A percentile compares a stretch with the other conserved stretches of the same genome.
Evolutionary conservation across 768 basidiomycete species (phyloP).

Genomic region (Lanmaoa pseudosensibilis): DNA sequence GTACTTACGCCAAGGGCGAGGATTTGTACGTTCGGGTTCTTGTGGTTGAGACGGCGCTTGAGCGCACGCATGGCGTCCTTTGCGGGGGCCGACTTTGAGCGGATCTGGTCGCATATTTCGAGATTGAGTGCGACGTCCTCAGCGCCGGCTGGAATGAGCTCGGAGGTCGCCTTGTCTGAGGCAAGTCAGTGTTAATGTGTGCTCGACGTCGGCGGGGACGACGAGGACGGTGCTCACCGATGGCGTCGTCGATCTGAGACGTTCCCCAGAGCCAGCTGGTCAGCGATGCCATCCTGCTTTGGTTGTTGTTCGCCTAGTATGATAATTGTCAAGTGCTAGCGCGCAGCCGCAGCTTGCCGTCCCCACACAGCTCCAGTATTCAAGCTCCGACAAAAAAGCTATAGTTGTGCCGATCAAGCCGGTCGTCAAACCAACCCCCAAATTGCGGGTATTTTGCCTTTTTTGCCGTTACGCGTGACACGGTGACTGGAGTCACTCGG

Average conservation of each 20-base stretch:
- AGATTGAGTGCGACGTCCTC: slow-evolving; percentile 93
- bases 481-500: slow-evolving; percentile 27
- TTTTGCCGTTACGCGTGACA: not conserved
- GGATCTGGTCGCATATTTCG: slow-evolving; percentile 96
- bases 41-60: slow-evolving; percentile 84
- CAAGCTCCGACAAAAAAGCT: slow-evolving; percentile 21
- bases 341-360: slow-evolving; percentile 21
- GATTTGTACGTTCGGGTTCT: slow-evolving; percentile 94
- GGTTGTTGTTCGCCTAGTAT: slow-evolving; percentile 16
- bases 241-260: slow-evolving; percentile 78
- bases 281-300: slow-evolving; percentile 52
- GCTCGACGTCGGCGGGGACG: slow-evolving; percentile 2
- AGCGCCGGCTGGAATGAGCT: slow-evolving; percentile 74
- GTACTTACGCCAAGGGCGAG: slow-evolving; percentile 76
- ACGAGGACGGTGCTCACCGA: slow-evolving; percentile 53
- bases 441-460: not conserved
- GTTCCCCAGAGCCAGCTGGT: slow-evolving; percentile 78
- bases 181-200: slow-evolving; percentile 29
- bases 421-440: not conserved
- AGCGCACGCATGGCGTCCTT: slow-evolving; percentile 87
- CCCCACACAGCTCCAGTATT: slow-evolving; percentile 17
- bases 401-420: slow-evolving; percentile 8
- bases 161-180: slow-evolving; percentile 92
- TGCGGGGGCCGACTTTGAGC: slow-evolving; percentile 82
- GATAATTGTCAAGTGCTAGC: not conserved